phyloP scores from a whole-genome alignment of 768 basidiomycete species.

The Sporobolomyces roseus region DNA sequence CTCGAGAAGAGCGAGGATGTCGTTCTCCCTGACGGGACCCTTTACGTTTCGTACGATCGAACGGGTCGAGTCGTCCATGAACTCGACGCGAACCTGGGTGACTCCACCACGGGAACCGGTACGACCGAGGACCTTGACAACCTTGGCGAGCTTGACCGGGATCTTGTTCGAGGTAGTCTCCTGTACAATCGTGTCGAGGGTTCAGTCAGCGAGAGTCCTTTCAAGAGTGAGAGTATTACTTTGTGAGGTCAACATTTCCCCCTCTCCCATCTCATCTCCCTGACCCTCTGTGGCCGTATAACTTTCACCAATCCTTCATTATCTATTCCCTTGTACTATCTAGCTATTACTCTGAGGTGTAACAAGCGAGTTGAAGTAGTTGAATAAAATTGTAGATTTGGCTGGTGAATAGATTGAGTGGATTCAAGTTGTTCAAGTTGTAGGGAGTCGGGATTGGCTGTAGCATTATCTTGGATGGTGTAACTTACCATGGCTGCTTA shows the following conservation, averaged over 20 bases:
- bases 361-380: background rate
- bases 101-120: slow-evolving; percentile 99
- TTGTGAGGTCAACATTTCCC: background rate
- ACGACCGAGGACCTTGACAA: slow-evolving; percentile 81
- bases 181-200: slow-evolving; percentile 3
- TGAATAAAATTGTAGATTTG: background rate
- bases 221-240: too few species aligned
- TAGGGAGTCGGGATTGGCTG: background rate
- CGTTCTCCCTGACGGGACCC: slow-evolving; percentile 91
- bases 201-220: too few species aligned
- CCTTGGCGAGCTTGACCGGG: slow-evolving; percentile 91
- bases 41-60: slow-evolving; percentile 95
- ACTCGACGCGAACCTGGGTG: slow-evolving; percentile 98
- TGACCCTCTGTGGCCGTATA: background rate
- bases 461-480: background rate
- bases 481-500: slow-evolving; percentile 15
- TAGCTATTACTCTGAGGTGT: background rate
- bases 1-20: slow-evolving; percentile 94
- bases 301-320: background rate
- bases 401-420: background rate
- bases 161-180: slow-evolving; percentile 60
- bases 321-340: background rate
- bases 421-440: background rate
- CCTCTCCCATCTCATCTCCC: background rate
- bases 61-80: slow-evolving; percentile 93